Conservation (phyloP, 2,329 filamentous ascomycete genomes). For the Sporothrix protearum region DNA sequence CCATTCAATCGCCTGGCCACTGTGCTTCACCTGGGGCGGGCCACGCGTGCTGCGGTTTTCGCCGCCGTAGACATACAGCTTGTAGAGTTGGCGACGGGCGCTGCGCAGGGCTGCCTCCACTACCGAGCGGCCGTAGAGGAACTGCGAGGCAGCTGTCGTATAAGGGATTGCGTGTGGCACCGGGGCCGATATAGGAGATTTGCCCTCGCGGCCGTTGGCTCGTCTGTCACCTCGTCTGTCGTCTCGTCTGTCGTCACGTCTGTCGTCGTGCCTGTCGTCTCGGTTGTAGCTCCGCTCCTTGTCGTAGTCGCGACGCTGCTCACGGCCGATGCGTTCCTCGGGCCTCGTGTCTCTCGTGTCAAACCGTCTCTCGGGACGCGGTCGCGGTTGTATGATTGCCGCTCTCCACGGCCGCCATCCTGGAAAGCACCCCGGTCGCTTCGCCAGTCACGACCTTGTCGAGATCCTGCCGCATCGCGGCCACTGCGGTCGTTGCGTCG, state of each 20-base stretch:
- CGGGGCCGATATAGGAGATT: neutral
- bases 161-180: conserved; percentile 43
- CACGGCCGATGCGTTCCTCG: neutral
- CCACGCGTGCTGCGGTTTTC: conserved; percentile 49
- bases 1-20: conserved; percentile 45
- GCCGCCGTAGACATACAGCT: conserved; percentile 70
- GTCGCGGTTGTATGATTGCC: neutral
- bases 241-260: no score
- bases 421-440: neutral
- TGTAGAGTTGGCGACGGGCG: conserved; percentile 70
- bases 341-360: neutral
- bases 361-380: neutral
- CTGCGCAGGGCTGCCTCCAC: conserved; percentile 69
- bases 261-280: neutral
- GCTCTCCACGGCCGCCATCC: neutral
- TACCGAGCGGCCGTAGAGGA: conserved; percentile 79
- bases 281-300: neutral
- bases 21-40: conserved; percentile 30
- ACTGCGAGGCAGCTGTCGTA: conserved; percentile 84
- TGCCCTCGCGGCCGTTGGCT: neutral
- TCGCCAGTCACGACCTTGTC: neutral
- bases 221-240: neutral
- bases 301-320: neutral
- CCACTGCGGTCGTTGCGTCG: neutral
- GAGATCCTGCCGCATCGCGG: neutral